Evolutionary conservation across 2,329 filamentous ascomycete species (phyloP).

Genomic region (Fusarium tanahbumbuense): DNA sequence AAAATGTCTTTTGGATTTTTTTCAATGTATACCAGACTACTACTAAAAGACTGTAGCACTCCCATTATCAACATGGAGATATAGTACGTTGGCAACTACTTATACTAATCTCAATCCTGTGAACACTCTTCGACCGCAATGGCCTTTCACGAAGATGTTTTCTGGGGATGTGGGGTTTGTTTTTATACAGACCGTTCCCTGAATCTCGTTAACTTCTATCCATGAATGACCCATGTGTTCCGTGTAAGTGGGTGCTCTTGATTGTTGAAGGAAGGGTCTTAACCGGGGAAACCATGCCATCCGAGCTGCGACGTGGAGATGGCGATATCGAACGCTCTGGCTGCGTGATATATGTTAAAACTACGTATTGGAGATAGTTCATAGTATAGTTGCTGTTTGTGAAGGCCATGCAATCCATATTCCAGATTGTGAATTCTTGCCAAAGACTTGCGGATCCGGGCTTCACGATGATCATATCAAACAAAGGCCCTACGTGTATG

Average conservation of each 20-base stretch:
- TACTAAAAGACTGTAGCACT: slow-evolving; percentile 1
- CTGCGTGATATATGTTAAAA: not conserved
- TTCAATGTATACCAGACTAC: not conserved
- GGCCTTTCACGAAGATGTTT: not conserved
- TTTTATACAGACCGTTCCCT: slow-evolving; percentile 5
- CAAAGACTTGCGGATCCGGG: not conserved
- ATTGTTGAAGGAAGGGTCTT: slow-evolving; percentile 6
- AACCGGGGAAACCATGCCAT: slow-evolving; percentile 40
- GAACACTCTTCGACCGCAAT: not conserved
- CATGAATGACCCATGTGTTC: slow-evolving; percentile 12
- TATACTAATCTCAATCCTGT: not conserved
- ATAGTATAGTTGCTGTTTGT: not conserved
- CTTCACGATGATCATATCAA: not conserved
- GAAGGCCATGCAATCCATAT: not conserved
- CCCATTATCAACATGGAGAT: slow-evolving; percentile 1
- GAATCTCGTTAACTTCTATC: slow-evolving; percentile 3
- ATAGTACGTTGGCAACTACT: not conserved
- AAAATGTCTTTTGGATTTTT: not conserved
- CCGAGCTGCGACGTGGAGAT: slow-evolving; percentile 23
- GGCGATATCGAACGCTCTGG: slow-evolving; percentile 4
- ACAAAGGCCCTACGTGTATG: not conserved
- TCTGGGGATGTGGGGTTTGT: slow-evolving; percentile 31
- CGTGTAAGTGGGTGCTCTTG: slow-evolving; percentile 26
- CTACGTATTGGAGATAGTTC: not conserved
- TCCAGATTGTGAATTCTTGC: not conserved